Conservation (phyloP, 805 yeast species). For the Nakazawaea pomicola region DNA sequence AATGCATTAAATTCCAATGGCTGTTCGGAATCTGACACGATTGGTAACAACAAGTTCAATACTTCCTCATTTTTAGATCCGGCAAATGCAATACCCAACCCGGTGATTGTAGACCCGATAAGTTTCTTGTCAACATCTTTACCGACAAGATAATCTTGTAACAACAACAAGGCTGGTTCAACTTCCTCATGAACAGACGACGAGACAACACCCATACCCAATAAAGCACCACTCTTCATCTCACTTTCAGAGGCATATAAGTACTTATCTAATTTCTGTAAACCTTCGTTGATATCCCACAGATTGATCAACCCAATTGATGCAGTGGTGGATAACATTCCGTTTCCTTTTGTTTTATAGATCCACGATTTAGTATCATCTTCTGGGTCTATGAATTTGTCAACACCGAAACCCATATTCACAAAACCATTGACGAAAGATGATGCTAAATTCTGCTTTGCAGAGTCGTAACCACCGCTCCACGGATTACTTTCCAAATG, state of each 20-base stretch:
- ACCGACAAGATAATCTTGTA: slow-evolving; percentile 60
- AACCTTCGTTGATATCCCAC: slow-evolving; percentile 88
- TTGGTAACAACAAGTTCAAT: slow-evolving; percentile 68
- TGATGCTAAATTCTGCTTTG: slow-evolving; percentile 91
- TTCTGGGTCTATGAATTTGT: slow-evolving; percentile 65
- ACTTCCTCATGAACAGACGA: slow-evolving; percentile 94
- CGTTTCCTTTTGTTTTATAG: slow-evolving; percentile 85
- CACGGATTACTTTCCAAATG: slow-evolving; percentile 68
- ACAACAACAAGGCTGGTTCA: slow-evolving; percentile 82
- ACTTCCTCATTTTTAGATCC: slow-evolving; percentile 89
- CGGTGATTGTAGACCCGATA: slow-evolving; percentile 79
- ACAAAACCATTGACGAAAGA: slow-evolving; percentile 91
- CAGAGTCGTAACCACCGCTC: slow-evolving; percentile 73
- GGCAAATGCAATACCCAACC: slow-evolving; percentile 91
- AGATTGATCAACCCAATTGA: slow-evolving; percentile 84
- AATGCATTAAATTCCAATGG: slow-evolving; percentile 77
- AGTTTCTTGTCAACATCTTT: slow-evolving; percentile 49
- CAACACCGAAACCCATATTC: slow-evolving; percentile 87
- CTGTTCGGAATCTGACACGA: slow-evolving; percentile 70
- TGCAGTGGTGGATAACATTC: slow-evolving; percentile 90
- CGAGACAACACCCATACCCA: slow-evolving; percentile 91
- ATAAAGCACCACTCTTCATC: slow-evolving; percentile 91
- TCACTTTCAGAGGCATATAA: slow-evolving; percentile 81
- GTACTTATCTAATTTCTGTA: slow-evolving; percentile 85
- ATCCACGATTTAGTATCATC: slow-evolving; percentile 72